phyloP scores from a whole-genome alignment of 116 monocot genomes.

The Cymodocea nodosa region DNA sequence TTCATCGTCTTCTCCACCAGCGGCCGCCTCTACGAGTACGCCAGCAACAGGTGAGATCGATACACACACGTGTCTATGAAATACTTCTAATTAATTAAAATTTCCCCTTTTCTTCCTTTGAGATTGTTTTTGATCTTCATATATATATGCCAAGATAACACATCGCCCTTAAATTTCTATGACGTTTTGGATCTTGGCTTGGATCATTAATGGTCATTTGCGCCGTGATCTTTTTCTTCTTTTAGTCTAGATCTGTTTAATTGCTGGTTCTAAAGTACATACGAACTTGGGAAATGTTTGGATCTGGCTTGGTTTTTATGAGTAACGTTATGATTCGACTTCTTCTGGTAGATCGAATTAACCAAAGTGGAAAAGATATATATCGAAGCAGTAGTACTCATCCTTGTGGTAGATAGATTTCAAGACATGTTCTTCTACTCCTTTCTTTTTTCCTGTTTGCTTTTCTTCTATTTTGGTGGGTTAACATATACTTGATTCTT shows the following conservation, averaged over 20 bases:
- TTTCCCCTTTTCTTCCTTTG: too few relatives aligned
- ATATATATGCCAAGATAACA: too few relatives aligned
- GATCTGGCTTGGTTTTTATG: neutral
- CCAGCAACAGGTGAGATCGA: neutral
- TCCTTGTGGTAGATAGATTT: slow-evolving; percentile 2
- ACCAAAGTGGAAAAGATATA: neutral
- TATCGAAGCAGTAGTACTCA: neutral
- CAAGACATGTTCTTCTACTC: neutral
- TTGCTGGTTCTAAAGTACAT: too few relatives aligned
- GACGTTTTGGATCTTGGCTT: too few relatives aligned
- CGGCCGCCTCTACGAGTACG: slow-evolving; percentile 7
- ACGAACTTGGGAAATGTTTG: too few relatives aligned
- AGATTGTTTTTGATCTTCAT: too few relatives aligned
- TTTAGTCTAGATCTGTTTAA: too few relatives aligned
- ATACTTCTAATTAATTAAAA: too few relatives aligned
- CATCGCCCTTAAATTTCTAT: too few relatives aligned
- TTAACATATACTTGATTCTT: neutral
- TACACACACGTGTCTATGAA: neutral
- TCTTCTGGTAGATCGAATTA: neutral
- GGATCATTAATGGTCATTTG: too few relatives aligned
- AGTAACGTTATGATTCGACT: neutral
- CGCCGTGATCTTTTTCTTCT: too few relatives aligned
- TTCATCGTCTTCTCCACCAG: slow-evolving; percentile 12
- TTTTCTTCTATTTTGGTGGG: too few relatives aligned
- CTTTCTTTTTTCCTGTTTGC: neutral